phyloP scores from a whole-genome alignment of 495 filamentous ascomycete species.

The Aspergillus saccharolyticus region DNA sequence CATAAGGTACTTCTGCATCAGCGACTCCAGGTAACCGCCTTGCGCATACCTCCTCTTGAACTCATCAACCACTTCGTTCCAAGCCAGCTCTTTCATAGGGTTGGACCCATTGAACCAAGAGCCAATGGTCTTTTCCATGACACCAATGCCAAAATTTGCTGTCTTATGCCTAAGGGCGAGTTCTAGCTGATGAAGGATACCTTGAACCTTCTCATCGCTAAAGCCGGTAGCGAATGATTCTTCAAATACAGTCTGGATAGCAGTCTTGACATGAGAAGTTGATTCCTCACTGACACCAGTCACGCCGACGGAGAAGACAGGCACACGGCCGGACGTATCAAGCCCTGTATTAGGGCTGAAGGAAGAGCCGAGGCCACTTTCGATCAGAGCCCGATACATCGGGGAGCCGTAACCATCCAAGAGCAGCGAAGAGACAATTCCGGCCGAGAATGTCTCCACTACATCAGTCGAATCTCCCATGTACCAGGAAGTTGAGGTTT shows the following conservation, averaged over 20 bases:
- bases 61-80: slow-evolving; percentile 77
- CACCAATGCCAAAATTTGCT: slow-evolving; percentile 83
- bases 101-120: slow-evolving; percentile 94
- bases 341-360: slow-evolving; percentile 93
- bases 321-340: slow-evolving; percentile 67
- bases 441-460: slow-evolving; percentile 78
- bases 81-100: slow-evolving; percentile 83
- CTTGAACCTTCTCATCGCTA: slow-evolving; percentile 82
- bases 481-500: slow-evolving; percentile 90
- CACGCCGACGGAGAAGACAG: slow-evolving; percentile 85
- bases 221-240: slow-evolving; percentile 70
- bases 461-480: slow-evolving; percentile 76
- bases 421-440: slow-evolving; percentile 73
- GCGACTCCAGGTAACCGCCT: slow-evolving; percentile 72
- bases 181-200: slow-evolving; percentile 89
- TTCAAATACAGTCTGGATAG: slow-evolving; percentile 62
- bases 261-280: slow-evolving; percentile 68
- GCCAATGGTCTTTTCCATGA: slow-evolving; percentile 82
- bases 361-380: slow-evolving; percentile 83
- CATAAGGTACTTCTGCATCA: slow-evolving; percentile 85
- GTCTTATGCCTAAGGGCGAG: slow-evolving; percentile 90
- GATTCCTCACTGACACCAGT: slow-evolving; percentile 78
- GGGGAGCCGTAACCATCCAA: slow-evolving; percentile 94
- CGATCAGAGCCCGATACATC: slow-evolving; percentile 84
- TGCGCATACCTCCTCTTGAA: slow-evolving; percentile 70